Evolutionary conservation across 805 yeast species (phyloP).

Genomic region (Candida quercuum): DNA sequence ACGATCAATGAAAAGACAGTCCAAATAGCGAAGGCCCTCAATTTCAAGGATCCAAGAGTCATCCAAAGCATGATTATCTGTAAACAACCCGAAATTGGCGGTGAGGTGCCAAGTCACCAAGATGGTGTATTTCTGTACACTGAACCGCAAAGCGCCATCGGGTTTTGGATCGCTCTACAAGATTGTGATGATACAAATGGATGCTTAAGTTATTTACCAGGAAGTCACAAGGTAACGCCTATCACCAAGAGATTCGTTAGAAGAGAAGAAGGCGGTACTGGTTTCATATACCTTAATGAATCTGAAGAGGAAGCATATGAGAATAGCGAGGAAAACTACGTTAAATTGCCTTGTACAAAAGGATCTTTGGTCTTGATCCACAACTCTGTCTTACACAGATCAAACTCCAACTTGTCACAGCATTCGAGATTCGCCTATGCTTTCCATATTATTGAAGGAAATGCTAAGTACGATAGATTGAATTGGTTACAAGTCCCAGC

Average conservation of each 20-base stretch:
- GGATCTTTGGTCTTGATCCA: slow-evolving; percentile 70
- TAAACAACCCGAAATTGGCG: slow-evolving; percentile 71
- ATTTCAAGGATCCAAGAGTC: slow-evolving; percentile 60
- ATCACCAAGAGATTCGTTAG: slow-evolving; percentile 62
- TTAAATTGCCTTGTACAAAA: slow-evolving; percentile 56
- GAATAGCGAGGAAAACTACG: slow-evolving; percentile 34
- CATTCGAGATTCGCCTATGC: slow-evolving; percentile 72
- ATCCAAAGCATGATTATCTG: slow-evolving; percentile 76
- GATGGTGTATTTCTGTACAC: slow-evolving; percentile 73
- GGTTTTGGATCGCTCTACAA: slow-evolving; percentile 80
- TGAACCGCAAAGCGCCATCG: slow-evolving; percentile 64
- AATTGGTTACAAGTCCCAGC: slow-evolving; percentile 82
- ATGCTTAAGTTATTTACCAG: slow-evolving; percentile 63
- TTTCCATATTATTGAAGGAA: slow-evolving; percentile 74
- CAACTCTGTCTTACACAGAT: slow-evolving; percentile 66
- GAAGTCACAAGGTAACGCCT: slow-evolving; percentile 56
- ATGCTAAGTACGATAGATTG: slow-evolving; percentile 48
- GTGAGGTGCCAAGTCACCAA: slow-evolving; percentile 72
- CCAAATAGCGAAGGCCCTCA: slow-evolving; percentile 46
- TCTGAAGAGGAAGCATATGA: slow-evolving; percentile 20
- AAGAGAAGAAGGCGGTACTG: slow-evolving; percentile 49
- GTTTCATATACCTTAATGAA: slow-evolving; percentile 36
- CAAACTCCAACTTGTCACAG: slow-evolving; percentile 50
- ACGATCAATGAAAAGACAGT: slow-evolving; percentile 48
- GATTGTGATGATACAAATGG: slow-evolving; percentile 67